Evolutionary conservation across 495 filamentous ascomycete species (phyloP).

Genomic region (Trichoderma asperelloides): DNA sequence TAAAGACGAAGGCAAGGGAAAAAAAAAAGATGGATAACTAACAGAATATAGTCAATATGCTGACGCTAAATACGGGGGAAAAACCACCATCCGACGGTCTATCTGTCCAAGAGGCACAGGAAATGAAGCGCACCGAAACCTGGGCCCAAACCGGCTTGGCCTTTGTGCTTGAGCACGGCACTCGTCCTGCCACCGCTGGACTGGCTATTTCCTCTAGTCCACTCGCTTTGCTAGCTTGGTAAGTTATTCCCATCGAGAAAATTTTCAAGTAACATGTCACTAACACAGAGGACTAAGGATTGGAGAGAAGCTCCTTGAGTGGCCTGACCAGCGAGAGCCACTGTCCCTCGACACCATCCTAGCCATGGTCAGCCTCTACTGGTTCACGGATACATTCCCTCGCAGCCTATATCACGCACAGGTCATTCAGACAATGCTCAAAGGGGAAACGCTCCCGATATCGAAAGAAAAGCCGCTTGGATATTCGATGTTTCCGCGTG

Average conservation of each 20-base stretch:
- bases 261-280: no score
- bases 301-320: slow-evolving; percentile 59
- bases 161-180: slow-evolving; percentile 51
- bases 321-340: slow-evolving; percentile 41
- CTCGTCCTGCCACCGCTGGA: slow-evolving; percentile 52
- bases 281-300: no score
- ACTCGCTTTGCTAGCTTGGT: slow-evolving; percentile 58
- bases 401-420: slow-evolving; percentile 43
- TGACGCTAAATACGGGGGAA: slow-evolving; percentile 16
- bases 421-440: slow-evolving; percentile 30
- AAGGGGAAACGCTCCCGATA: slow-evolving; percentile 22
- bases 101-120: slow-evolving; percentile 12
- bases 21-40: neutral
- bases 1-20: neutral
- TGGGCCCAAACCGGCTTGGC: slow-evolving; percentile 31
- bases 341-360: slow-evolving; percentile 47
- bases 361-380: slow-evolving; percentile 50
- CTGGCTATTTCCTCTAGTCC: slow-evolving; percentile 47
- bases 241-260: slow-evolving; percentile 13
- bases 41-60: slow-evolving; percentile 22
- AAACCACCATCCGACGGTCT: slow-evolving; percentile 12
- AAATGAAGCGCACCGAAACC: slow-evolving; percentile 7
- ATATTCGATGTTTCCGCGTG: slow-evolving; percentile 47
- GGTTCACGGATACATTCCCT: slow-evolving; percentile 54
- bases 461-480: slow-evolving; percentile 50